Conservation (phyloP, 352 stramenopile genomes). For the Globisporangium heterothallicum region DNA sequence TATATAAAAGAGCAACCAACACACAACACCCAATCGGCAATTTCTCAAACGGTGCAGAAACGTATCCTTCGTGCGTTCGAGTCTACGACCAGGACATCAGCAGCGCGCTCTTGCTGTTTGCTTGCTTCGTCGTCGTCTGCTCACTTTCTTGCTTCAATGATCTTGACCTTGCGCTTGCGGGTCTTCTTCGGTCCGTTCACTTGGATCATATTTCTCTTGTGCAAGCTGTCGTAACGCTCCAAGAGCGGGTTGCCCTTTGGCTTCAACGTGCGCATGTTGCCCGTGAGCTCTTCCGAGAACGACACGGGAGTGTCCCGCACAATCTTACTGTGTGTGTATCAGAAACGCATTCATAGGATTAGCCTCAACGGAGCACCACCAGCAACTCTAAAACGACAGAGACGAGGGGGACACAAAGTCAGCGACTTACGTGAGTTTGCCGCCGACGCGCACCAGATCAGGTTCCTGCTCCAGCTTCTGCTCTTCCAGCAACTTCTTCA, state of each 20-base stretch:
- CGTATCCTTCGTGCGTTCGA: no score
- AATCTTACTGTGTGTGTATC: conserved; percentile 51
- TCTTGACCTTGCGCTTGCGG: conserved; percentile 71
- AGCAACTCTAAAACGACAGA: background rate
- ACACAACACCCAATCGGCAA: no score
- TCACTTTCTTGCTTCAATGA: conserved; percentile 81
- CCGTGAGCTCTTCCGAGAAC: conserved; percentile 78
- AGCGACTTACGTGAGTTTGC: conserved; percentile 63
- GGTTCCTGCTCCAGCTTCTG: conserved; percentile 77
- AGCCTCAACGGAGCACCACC: background rate
- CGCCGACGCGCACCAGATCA: conserved; percentile 50
- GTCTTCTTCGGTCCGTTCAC: conserved; percentile 57
- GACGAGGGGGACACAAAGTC: background rate
- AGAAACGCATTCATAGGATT: conserved; percentile 4
- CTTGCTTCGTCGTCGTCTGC: conserved; percentile 12
- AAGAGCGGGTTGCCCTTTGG: conserved; percentile 76
- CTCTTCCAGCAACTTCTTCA: conserved; percentile 72
- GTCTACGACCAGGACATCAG: no score
- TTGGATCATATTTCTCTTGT: conserved; percentile 85
- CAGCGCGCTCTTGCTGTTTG: no score
- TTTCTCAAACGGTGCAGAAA: no score
- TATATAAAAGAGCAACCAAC: no score
- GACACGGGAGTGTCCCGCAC: conserved; percentile 60
- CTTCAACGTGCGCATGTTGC: conserved; percentile 71
- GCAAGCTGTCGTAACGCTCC: conserved; percentile 81